Base-by-base conservation (phyloP, 192 early-diverging fungal species). In the Linnemannia elongata region DNA sequence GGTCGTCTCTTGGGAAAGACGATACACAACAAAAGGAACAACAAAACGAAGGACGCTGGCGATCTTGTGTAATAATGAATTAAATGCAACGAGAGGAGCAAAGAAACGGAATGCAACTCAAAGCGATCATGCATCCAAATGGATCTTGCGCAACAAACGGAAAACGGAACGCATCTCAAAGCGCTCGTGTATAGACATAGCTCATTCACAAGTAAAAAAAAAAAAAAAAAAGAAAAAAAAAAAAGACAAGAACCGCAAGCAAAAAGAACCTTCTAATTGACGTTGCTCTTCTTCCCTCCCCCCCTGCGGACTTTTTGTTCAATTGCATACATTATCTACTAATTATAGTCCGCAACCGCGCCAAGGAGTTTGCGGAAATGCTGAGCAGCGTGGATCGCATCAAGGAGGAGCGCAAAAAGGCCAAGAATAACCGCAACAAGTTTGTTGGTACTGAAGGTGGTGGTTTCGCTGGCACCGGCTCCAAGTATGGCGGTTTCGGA, bases 291-390 rank as follows among this genome's bases (percentile, higher is more conserved):
- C 20, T 6, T 5, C 49, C 49, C 49, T 18, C 20, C 6, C 20
- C 47, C 49, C 49, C 49, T 52, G 49, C 49, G 49, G 49, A 52
- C 49, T 52, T 52, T 52, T 45, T 52, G 6, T 52, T 88, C 55
- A 52, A 69, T 79, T 39, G 33, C 38, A 38, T 73, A 30, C n/a
- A 44, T 52, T 12, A 33, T 69, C 49, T 18, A 27, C 33, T 30
- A 60, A 17, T 74, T 13, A 72, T 82, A 97, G 96, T 97, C 9
- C 94, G 95, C 42, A 94, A 96, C 78, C 92, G 98, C 13, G 96
- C 98, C 20, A 97, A 96, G 80, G 97, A 99, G 89, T 90, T 99
- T 44, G 88, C 94, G 4, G 98, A 97, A 9, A 89, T 98, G 69
- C 84, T 99, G 20, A 91, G 92, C 49, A 93, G 96, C 87, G 93